Percentiles rank a stretch among this genome's conserved stretches.
phyloP scores from a whole-genome alignment of 202 grass and related monocot genomes.

The Carex sylvatica region DNA sequence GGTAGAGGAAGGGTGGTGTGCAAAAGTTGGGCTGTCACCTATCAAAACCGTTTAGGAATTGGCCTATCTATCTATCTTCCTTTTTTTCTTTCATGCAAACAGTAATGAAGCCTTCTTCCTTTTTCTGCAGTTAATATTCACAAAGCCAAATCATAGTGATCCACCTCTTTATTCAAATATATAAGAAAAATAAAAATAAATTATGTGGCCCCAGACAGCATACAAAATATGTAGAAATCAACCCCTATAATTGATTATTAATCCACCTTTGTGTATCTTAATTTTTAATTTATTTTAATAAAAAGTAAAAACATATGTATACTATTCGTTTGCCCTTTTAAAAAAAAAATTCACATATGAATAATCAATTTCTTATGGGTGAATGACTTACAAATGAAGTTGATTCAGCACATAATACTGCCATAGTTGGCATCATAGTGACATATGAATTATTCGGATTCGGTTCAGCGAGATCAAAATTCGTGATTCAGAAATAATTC shows the following conservation, averaged over 20 bases:
- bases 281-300: too few species aligned
- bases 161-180: background rate
- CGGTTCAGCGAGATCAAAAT: too few species aligned
- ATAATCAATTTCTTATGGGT: too few species aligned
- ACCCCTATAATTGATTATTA: background rate
- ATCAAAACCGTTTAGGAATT: constrained; percentile 36
- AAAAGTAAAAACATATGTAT: too few species aligned
- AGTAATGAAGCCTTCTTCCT: constrained; percentile 22
- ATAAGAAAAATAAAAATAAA: background rate
- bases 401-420: too few species aligned
- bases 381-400: background rate
- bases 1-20: background rate
- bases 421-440: too few species aligned
- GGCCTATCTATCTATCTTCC: background rate
- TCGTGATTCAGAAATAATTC: too few species aligned
- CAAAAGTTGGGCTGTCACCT: constrained; percentile 29
- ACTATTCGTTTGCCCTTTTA: too few species aligned
- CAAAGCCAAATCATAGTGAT: background rate
- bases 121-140: constrained; percentile 14
- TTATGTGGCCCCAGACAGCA: background rate
- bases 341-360: too few species aligned
- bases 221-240: background rate
- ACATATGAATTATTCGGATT: too few species aligned
- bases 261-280: background rate
- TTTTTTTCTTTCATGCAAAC: background rate